A percentile compares a stretch with the other conserved stretches of the same genome.
Evolutionary conservation across 139 green algal species (phyloP).

Genomic region (Picochlorum costavermella): DNA sequence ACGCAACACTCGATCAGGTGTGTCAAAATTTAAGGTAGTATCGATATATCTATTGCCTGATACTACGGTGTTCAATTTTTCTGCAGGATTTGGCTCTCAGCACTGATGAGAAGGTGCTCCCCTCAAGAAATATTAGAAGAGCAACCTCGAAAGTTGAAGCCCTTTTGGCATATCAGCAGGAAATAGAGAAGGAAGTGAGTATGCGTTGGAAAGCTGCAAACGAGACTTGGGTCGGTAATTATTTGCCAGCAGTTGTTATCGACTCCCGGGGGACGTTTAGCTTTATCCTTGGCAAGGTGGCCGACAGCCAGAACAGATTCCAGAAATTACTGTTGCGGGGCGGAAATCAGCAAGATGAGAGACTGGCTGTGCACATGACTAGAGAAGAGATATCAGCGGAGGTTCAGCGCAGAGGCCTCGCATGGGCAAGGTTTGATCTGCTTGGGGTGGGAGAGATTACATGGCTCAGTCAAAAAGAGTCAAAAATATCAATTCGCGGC

Average conservation of each 20-base stretch:
- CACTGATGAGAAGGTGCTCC: background rate
- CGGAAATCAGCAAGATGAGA: conserved; percentile 42
- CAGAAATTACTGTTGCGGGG: conserved; percentile 59
- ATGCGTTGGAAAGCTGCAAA: conserved; percentile 11
- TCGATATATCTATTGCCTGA: too few species aligned
- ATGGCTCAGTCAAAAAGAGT: conserved; percentile 47
- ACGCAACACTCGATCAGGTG: background rate
- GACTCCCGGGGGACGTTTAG: conserved; percentile 53
- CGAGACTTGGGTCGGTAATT: conserved; percentile 19
- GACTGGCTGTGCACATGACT: conserved; percentile 23
- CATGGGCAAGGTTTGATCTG: conserved; percentile 32
- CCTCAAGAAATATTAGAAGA: background rate
- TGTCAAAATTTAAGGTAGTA: too few species aligned
- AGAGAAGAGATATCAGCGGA: conserved; percentile 16
- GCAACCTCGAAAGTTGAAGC: conserved; percentile 19
- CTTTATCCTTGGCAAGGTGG: conserved; percentile 43
- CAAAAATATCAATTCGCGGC: conserved; percentile 15
- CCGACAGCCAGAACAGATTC: conserved; percentile 25
- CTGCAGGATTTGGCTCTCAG: background rate
- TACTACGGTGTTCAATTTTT: background rate
- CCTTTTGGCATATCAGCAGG: conserved; percentile 18
- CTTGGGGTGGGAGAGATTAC: conserved; percentile 53
- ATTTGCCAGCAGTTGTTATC: conserved; percentile 46
- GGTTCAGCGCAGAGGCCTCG: conserved; percentile 19
- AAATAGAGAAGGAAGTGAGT: conserved; percentile 29